A percentile compares a stretch with the other conserved stretches of the same genome.
phyloP scores from a whole-genome alignment of 176 grass and related monocot species.

The Aegilops sharonensis region DNA sequence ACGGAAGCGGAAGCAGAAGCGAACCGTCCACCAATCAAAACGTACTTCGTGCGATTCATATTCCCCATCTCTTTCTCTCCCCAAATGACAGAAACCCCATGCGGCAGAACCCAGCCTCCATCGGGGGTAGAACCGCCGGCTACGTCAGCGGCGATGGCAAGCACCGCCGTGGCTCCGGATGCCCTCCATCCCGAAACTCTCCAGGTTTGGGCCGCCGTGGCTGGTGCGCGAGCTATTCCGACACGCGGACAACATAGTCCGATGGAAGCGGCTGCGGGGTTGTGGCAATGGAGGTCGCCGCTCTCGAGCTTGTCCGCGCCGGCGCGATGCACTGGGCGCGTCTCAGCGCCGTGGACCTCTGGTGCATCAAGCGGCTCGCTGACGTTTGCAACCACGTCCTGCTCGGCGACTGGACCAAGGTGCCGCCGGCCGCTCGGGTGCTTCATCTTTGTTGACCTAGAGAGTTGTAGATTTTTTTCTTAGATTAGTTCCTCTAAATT shows the following conservation, averaged over 20 bases:
- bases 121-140: too few species aligned
- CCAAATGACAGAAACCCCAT: too few species aligned
- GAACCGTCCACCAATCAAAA: too few species aligned
- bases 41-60: too few species aligned
- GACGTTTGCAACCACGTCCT: slow-evolving; percentile 39
- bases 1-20: too few species aligned
- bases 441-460: slow-evolving; percentile 87
- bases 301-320: slow-evolving; percentile 37
- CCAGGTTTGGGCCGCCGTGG: background rate
- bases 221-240: slow-evolving; percentile 61
- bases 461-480: slow-evolving; percentile 27
- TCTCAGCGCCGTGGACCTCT: slow-evolving; percentile 66
- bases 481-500: background rate
- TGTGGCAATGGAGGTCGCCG: slow-evolving; percentile 59
- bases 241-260: slow-evolving; percentile 60
- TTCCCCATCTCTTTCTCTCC: too few species aligned
- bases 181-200: too few species aligned
- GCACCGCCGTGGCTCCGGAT: too few species aligned
- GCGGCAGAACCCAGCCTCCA: too few species aligned
- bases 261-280: slow-evolving; percentile 57
- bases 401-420: slow-evolving; percentile 74
- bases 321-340: slow-evolving; percentile 67
- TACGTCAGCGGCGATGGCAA: too few species aligned
- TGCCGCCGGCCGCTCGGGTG: slow-evolving; percentile 21
- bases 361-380: slow-evolving; percentile 77